phyloP scores from a whole-genome alignment of 2,329 filamentous ascomycete genomes.

The Leptographium galeiforme region DNA sequence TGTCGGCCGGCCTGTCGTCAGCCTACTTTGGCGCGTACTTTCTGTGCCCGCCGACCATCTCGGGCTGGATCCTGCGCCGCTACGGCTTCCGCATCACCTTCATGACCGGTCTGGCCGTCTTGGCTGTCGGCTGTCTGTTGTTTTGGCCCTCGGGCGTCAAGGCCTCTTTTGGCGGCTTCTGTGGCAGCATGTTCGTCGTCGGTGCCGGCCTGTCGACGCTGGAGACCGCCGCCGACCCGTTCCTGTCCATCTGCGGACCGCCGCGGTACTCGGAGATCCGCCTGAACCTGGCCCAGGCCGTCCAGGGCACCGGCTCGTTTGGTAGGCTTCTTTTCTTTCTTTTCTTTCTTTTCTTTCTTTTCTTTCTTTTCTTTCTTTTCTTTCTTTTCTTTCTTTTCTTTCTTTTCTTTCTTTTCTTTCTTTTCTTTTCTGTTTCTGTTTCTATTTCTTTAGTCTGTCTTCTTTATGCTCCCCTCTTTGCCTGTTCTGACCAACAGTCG shows the following conservation, averaged over 20 bases:
- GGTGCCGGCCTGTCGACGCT: slow-evolving; percentile 30
- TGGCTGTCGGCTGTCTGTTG: slow-evolving; percentile 41
- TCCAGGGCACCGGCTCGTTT: slow-evolving; percentile 45
- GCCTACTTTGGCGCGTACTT: slow-evolving; percentile 37
- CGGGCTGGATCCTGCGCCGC: slow-evolving; percentile 42
- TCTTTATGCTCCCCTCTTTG: no score
- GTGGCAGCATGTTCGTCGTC: slow-evolving; percentile 38
- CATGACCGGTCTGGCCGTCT: slow-evolving; percentile 44
- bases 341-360: background rate
- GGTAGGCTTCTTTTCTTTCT: slow-evolving; percentile 9
- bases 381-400: background rate
- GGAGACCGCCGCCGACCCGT: slow-evolving; percentile 45
- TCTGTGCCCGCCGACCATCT: slow-evolving; percentile 23
- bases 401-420: background rate
- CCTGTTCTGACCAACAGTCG: slow-evolving; percentile 17
- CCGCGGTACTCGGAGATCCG: slow-evolving; percentile 43
- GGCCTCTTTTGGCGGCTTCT: slow-evolving; percentile 44
- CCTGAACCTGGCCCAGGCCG: slow-evolving; percentile 44
- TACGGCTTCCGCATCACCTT: slow-evolving; percentile 56
- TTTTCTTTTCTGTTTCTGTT: background rate
- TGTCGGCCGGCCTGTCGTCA: slow-evolving; percentile 32
- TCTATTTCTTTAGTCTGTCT: no score
- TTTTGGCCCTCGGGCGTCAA: slow-evolving; percentile 46
- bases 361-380: background rate
- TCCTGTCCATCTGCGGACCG: slow-evolving; percentile 41